Evolutionary conservation across 352 stramenopile genomes (phyloP), one percentile per base, ranked within the genome.

Genomic region (Phytopythium kandeliae): DNA sequence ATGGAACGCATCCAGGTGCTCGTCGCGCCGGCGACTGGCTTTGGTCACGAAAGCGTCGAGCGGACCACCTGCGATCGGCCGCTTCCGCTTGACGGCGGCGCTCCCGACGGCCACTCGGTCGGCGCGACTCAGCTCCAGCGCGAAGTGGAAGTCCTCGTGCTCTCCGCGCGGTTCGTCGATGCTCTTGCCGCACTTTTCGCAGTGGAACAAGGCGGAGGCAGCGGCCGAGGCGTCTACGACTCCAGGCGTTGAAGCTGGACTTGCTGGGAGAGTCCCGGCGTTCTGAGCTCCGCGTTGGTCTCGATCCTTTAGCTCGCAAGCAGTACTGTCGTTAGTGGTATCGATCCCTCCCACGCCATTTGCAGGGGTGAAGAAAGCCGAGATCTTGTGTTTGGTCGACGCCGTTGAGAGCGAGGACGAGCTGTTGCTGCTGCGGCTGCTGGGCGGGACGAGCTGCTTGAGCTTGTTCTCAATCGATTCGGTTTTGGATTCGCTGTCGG

Each of bases 101-200:
- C 45, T 57, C 24, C 38, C 38, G 51, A 57, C 46, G n/a, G 34
- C 46, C 22, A 25, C 60, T 1, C 51, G 51, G 16, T 75, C 61
- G 2, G 47, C 49, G 25, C 61, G 62, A 24, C 68, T 79, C 10
- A 86, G 63, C 17, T 62, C 60, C 17, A 84, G 38, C 12, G 76
- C 76, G 34, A 84, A 74, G 43, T 87, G 76, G 51, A 78, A 85
- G 52, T 87, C 76, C 0, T 60, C 60, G 51, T 87, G 76, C 49
- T 87, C 73, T 1, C 41, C 46, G n/a, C 36, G 53, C 24, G 71
- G 45, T 46, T 77, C 72, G 11, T 34, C 44, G 35, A 87, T 53
- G 11, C 51, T 16, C 21, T 51, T 51, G 44, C 57, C 43, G 60
- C 76, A 87, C 24, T 68, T 44, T 3, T 66, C 37, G 57, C 76